phyloP scores from a whole-genome alignment of 106 monocot species.

The Triglochin maritima region DNA sequence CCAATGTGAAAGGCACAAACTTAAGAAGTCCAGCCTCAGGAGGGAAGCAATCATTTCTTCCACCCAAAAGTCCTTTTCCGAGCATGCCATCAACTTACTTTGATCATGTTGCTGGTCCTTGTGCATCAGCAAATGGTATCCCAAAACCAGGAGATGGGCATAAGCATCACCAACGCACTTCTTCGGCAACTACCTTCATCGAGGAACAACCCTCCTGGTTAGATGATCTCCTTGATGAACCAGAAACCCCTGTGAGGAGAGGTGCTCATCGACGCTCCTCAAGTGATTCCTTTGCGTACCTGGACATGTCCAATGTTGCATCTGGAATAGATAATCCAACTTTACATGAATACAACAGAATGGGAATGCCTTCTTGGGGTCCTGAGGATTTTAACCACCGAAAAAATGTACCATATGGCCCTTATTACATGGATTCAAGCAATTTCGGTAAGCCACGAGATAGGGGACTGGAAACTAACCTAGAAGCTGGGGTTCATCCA shows the following conservation, averaged over 20 bases:
- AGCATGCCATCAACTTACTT: conserved; percentile 27
- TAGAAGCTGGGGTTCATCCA: conserved; percentile 15
- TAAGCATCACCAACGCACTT: conserved; percentile 57
- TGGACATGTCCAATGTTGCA: conserved; percentile 31
- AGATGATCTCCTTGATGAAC: conserved; percentile 83
- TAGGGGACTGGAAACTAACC: conserved; percentile 27
- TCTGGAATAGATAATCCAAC: conserved; percentile 20
- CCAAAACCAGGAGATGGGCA: conserved; percentile 31
- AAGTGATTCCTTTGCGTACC: conserved; percentile 82
- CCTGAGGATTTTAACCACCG: conserved; percentile 14
- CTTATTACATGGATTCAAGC: conserved; percentile 21
- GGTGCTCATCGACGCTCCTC: conserved; percentile 77
- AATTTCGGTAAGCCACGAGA: conserved; percentile 21
- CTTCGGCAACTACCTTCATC: conserved; percentile 71
- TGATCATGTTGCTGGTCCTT: conserved; percentile 23
- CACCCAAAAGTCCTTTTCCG: conserved; percentile 55
- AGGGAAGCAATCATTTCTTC: conserved; percentile 55
- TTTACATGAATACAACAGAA: conserved; percentile 8
- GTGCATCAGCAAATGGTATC: conserved; percentile 22
- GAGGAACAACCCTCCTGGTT: conserved; percentile 96
- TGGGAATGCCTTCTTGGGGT: conserved; percentile 26
- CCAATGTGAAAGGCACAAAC: conserved; percentile 31
- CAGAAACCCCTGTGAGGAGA: conserved; percentile 64
- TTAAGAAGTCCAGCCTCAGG: conserved; percentile 21
- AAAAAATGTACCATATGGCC: conserved; percentile 13